Evolutionary conservation across 495 filamentous ascomycete genomes (phyloP), one percentile per base, ranked within the genome.

Genomic region (Ramalina peruviana): DNA sequence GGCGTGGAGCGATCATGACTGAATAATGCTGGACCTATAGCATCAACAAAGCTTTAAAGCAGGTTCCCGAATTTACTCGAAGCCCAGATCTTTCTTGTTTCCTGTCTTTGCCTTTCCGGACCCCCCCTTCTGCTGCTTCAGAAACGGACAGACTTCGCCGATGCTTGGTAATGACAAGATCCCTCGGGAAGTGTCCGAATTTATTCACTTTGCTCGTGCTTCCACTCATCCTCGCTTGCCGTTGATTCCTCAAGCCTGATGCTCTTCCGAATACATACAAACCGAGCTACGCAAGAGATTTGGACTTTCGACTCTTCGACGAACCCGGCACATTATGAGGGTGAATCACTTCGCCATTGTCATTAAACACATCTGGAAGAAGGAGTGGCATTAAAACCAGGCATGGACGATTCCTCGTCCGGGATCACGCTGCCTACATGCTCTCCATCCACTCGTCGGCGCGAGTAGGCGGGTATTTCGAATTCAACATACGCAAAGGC

Each of bases 311-410:
- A 51, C 42, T 3, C 50, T 40, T 54, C 45, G 40, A 13, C 17
- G 40, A 46, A 57, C 52, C 30, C 46, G 52, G 45, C 38, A 57
- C 51, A 55, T 50, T 39, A 49, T 55, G 25, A 57, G 33, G 19
- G 52, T 46, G 33, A 46, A 50, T 38, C 40, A 54, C 47, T 57
- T 55, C 23, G 41, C 36, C 21, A 54, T 54, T 42, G 26, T 54
- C 11, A 54, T 55, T 9, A 50, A 55, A 41, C 13, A 54, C 26
- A 57, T 55, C 25, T 54, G 33, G 52, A 10, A 16, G 49, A 55
- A 54, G 16, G 49, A 55, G 33, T 51, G 26, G 23, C 40, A 52
- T 54, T 37, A 43, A 51, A 33, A 51, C 36, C 36, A 47, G 37
- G 36, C 40, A 55, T 54, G 15, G 23, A 54, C 25, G 50, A 30